Conservation (phyloP, 352 stramenopile genomes). For the Pythium angustatum region DNA sequence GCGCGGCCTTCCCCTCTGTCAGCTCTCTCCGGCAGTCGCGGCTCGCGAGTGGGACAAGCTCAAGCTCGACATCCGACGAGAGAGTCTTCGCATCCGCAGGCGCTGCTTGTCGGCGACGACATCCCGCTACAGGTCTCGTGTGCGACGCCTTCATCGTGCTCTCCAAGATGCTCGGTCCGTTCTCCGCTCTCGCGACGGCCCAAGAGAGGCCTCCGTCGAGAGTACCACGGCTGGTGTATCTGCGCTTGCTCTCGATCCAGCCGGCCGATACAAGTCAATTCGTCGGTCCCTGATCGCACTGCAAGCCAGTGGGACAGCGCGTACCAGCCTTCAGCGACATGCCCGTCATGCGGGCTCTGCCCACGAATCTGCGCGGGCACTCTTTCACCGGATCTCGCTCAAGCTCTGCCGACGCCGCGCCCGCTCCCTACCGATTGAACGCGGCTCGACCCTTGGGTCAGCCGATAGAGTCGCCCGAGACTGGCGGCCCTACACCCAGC, state of each 20-base stretch:
- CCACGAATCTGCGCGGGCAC: background rate
- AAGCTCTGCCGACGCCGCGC: background rate
- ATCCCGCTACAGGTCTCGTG: background rate
- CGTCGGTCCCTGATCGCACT: background rate
- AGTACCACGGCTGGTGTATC: background rate
- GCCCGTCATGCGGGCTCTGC: background rate
- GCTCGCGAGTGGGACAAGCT: background rate
- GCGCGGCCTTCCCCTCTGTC: background rate
- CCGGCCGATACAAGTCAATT: background rate
- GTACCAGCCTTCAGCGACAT: background rate
- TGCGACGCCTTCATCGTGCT: background rate
- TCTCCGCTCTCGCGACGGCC: background rate
- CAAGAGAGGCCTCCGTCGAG: background rate
- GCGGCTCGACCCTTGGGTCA: background rate
- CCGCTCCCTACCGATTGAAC: background rate
- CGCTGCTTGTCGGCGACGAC: background rate
- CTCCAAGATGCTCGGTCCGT: background rate
- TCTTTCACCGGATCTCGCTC: background rate
- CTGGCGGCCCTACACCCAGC: background rate
- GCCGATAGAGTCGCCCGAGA: background rate
- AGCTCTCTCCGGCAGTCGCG: background rate
- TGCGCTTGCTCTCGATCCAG: background rate
- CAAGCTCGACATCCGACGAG: background rate
- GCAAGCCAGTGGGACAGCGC: background rate
- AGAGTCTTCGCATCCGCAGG: background rate